Percentiles rank a stretch among this genome's conserved stretches.
Conservation (phyloP, 306 rosid genomes). For the Oxytropis ochrocephala region DNA sequence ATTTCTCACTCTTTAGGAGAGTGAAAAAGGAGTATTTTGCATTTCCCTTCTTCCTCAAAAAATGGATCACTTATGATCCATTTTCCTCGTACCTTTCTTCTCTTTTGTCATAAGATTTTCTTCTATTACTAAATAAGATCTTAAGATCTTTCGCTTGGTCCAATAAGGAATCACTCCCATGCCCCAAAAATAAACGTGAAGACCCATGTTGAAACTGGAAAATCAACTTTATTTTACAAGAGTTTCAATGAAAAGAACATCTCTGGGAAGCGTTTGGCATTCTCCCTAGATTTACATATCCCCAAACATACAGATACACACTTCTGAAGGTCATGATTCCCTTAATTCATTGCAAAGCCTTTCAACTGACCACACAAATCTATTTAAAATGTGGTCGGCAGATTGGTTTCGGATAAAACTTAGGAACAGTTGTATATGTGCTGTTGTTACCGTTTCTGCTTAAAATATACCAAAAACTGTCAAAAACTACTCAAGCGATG, state of each 20-base stretch:
- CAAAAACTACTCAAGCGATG: too few relatives aligned
- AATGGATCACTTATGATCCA: not conserved
- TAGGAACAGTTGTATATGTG: too few relatives aligned
- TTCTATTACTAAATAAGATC: not conserved
- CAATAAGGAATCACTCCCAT: not conserved
- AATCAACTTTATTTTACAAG: not conserved
- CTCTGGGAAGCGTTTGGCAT: not conserved
- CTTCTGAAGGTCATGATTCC: not conserved
- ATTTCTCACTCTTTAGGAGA: constrained; percentile 23
- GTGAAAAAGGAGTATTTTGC: constrained; percentile 4
- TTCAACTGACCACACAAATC: not conserved
- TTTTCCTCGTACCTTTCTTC: not conserved
- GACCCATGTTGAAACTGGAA: not conserved
- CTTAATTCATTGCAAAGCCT: not conserved
- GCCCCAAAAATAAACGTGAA: not conserved
- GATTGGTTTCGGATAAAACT: not conserved
- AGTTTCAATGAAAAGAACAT: constrained; percentile 1
- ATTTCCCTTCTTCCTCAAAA: not conserved
- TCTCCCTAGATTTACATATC: not conserved
- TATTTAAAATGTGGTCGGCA: not conserved
- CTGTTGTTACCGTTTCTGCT: too few relatives aligned
- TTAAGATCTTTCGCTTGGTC: not conserved
- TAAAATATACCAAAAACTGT: too few relatives aligned
- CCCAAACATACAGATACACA: not conserved
- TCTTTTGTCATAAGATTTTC: not conserved